A percentile compares a stretch with the other conserved stretches of the same genome.
These are phyloP conservation scores for Hyphopichia fennica DNA, from an alignment of 1,139 yeast species.

Conservation along the genomic window DNA sequence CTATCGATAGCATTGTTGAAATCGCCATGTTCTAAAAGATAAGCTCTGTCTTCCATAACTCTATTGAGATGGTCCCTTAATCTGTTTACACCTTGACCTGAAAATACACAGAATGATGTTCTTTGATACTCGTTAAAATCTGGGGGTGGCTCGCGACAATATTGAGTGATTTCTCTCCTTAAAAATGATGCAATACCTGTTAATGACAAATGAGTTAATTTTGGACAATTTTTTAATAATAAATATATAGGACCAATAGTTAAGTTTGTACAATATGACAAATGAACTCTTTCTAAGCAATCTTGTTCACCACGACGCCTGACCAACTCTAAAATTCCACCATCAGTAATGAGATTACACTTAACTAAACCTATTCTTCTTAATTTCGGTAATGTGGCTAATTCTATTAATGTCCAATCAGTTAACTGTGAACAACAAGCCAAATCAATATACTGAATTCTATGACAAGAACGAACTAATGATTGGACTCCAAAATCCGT, in stretches of 20 bases:
- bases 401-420: constrained; percentile 75
- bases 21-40: constrained; percentile 41
- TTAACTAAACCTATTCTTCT: constrained; percentile 93
- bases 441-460: constrained; percentile 89
- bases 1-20: constrained; percentile 34
- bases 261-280: constrained; percentile 85
- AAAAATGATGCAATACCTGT: constrained; percentile 91
- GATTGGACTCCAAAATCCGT: constrained; percentile 85
- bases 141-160: constrained; percentile 92
- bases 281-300: constrained; percentile 86
- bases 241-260: constrained; percentile 71
- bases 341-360: constrained; percentile 85
- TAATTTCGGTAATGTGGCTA: constrained; percentile 75
- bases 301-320: constrained; percentile 71
- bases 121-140: constrained; percentile 90
- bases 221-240: constrained; percentile 77
- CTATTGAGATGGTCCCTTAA: constrained; percentile 61
- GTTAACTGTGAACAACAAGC: constrained; percentile 94
- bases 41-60: constrained; percentile 45
- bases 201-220: constrained; percentile 79
- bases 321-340: constrained; percentile 77
- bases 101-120: constrained; percentile 86
- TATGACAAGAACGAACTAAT: constrained; percentile 74
- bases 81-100: constrained; percentile 82
- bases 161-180: constrained; percentile 79